Evolutionary conservation across 805 yeast species (phyloP).

Genomic region (Saccharomycopsis microspora): DNA sequence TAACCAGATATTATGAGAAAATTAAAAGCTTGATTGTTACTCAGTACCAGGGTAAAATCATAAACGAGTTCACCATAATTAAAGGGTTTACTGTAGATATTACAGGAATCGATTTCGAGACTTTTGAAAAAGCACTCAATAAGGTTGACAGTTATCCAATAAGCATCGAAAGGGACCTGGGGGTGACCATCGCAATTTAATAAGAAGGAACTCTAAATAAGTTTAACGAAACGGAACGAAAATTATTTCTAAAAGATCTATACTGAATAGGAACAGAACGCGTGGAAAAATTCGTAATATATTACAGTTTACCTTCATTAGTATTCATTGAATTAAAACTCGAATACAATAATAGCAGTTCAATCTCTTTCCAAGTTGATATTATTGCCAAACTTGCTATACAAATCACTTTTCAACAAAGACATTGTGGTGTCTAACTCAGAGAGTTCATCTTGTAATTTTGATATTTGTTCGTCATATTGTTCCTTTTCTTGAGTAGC

Average conservation of each 20-base stretch:
- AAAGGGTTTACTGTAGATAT: constrained; percentile 12
- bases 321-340: background rate
- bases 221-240: no score
- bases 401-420: constrained; percentile 59
- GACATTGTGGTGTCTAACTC: constrained; percentile 42
- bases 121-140: constrained; percentile 1
- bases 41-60: constrained; percentile 8
- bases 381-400: constrained; percentile 80
- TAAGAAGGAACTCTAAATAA: no score
- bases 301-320: background rate
- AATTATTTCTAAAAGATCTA: no score
- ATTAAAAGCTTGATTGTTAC: constrained; percentile 7
- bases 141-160: constrained; percentile 4
- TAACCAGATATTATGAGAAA: constrained; percentile 6
- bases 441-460: constrained; percentile 35
- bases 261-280: no score
- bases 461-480: constrained; percentile 38
- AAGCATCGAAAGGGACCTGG: constrained; percentile 8
- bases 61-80: constrained; percentile 10
- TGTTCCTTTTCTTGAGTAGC: constrained; percentile 51
- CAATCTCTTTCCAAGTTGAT: constrained; percentile 64
- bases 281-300: no score
- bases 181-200: constrained; percentile 1
- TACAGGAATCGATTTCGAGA: constrained; percentile 1
- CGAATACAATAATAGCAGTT: background rate